phyloP scores from a whole-genome alignment of 148 eudicot genomes.

The Oxyria digyna region DNA sequence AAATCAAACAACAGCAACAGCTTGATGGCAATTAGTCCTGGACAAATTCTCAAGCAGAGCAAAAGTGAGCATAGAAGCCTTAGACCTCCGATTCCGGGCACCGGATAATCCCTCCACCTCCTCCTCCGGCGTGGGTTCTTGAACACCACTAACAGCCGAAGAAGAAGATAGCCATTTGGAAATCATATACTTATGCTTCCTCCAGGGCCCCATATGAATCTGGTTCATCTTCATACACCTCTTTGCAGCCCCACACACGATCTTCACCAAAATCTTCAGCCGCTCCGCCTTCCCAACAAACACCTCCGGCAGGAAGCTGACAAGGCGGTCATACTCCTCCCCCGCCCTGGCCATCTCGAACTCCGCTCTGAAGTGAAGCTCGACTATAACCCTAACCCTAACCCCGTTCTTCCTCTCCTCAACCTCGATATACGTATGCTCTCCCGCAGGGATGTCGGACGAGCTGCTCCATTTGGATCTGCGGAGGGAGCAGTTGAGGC shows the following conservation, averaged over 20 bases:
- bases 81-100: background rate
- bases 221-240: conserved; percentile 26
- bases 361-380: conserved; percentile 24
- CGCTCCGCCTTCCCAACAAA: conserved; percentile 22
- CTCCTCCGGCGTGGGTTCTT: background rate
- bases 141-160: too few species aligned
- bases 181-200: conserved; percentile 19
- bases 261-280: conserved; percentile 16
- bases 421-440: background rate
- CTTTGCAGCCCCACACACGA: conserved; percentile 20
- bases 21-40: background rate
- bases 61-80: conserved; percentile 6
- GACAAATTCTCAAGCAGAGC: background rate
- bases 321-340: conserved; percentile 19
- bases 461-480: conserved; percentile 28
- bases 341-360: conserved; percentile 26
- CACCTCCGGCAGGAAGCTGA: conserved; percentile 19
- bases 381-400: conserved; percentile 20
- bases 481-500: conserved; percentile 16
- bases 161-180: conserved; percentile 4
- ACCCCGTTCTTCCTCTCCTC: conserved; percentile 6
- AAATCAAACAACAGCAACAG: conserved; percentile 1
- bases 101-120: background rate
- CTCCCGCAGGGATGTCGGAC: conserved; percentile 14
- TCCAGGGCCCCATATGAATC: conserved; percentile 34